phyloP scores from a whole-genome alignment of 2,329 filamentous ascomycete genomes.

The Lecanosticta acicola region DNA sequence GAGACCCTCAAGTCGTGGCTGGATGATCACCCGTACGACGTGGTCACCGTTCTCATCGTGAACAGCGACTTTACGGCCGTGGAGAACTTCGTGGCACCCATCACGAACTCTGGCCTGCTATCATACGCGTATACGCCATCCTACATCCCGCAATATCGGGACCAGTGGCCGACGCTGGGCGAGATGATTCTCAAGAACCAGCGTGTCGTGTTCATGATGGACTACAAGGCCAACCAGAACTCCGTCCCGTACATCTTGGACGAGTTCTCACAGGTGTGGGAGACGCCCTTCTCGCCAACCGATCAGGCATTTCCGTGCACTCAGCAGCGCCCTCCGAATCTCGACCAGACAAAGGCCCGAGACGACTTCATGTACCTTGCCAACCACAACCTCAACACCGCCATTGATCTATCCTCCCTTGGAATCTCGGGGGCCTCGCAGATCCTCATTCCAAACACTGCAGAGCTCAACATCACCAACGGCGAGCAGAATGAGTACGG shows the following conservation, averaged over 20 bases:
- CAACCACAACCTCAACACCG: constrained; percentile 86
- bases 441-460: constrained; percentile 64
- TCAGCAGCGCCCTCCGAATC: constrained; percentile 66
- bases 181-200: constrained; percentile 63
- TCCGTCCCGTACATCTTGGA: constrained; percentile 78
- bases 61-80: constrained; percentile 72
- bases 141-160: constrained; percentile 61
- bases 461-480: constrained; percentile 67
- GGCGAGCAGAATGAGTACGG: constrained; percentile 55
- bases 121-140: constrained; percentile 69
- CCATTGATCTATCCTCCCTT: constrained; percentile 54
- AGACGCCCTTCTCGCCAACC: constrained; percentile 77
- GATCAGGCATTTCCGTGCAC: constrained; percentile 69
- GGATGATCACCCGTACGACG: constrained; percentile 70
- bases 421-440: constrained; percentile 42
- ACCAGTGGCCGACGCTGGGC: constrained; percentile 78
- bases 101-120: constrained; percentile 65
- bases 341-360: constrained; percentile 48
- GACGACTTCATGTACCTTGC: constrained; percentile 67
- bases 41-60: constrained; percentile 78
- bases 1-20: constrained; percentile 67
- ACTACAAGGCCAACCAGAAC: constrained; percentile 76
- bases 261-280: constrained; percentile 84
- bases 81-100: constrained; percentile 58
- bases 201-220: constrained; percentile 74